Percentiles rank a stretch among this genome's conserved stretches.
Evolutionary conservation across 1,284 basidiomycete genomes (phyloP).

Genomic region (Marasmius fiardii): DNA sequence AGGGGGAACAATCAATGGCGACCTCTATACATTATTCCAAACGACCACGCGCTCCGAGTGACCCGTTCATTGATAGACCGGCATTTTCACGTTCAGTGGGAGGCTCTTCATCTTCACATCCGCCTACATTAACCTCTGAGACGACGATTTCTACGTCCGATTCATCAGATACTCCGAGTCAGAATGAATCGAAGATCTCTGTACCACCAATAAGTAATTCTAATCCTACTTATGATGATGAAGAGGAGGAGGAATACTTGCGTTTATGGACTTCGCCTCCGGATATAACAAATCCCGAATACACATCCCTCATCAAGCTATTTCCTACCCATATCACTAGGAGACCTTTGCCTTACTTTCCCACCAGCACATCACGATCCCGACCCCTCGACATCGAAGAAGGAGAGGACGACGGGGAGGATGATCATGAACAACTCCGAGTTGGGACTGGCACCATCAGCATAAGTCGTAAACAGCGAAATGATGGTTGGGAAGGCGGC

Average conservation of each 20-base stretch:
- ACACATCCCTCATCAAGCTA: constrained; percentile 53
- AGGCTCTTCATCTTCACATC: constrained; percentile 49
- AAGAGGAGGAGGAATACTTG: constrained; percentile 49
- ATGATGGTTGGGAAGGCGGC: constrained; percentile 60
- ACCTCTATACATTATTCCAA: constrained; percentile 45
- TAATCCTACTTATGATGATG: constrained; percentile 40
- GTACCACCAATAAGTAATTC: too few species aligned
- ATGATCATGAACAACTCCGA: constrained; percentile 51
- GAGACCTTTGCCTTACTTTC: constrained; percentile 62
- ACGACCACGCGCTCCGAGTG: constrained; percentile 70
- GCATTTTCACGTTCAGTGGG: constrained; percentile 46
- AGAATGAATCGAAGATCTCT: too few species aligned
- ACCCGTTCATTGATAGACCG: constrained; percentile 75
- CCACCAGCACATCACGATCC: constrained; percentile 25
- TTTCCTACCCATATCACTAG: constrained; percentile 70
- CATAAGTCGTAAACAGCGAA: constrained; percentile 54
- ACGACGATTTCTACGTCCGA: too few species aligned
- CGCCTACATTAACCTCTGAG: constrained; percentile 36
- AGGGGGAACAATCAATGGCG: constrained; percentile 34
- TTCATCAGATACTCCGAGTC: background rate
- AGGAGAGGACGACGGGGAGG: constrained; percentile 55
- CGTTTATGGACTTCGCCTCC: constrained; percentile 67
- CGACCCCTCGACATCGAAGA: constrained; percentile 58
- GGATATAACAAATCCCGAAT: constrained; percentile 65
- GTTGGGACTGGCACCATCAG: constrained; percentile 74